phyloP scores from a whole-genome alignment of 441 rosid species.

The Isatis lusitanica region DNA sequence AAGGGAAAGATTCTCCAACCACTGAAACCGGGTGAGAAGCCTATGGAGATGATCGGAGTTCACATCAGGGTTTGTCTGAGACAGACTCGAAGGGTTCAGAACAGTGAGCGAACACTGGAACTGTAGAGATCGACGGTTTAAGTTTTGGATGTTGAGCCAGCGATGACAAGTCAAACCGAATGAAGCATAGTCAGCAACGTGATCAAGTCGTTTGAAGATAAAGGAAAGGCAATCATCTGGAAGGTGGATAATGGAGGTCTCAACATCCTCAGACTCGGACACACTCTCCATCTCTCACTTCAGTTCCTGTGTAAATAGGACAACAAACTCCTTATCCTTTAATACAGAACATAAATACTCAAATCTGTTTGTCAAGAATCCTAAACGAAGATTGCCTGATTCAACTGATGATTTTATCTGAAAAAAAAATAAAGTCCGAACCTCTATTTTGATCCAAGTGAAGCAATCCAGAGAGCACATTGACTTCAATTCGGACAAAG shows the following conservation, averaged over 20 bases:
- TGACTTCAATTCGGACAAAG: background rate
- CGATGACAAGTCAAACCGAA: conserved; percentile 73
- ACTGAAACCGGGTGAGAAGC: conserved; percentile 70
- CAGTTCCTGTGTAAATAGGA: background rate
- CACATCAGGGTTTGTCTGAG: conserved; percentile 40
- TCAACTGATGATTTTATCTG: background rate
- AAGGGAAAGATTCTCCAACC: conserved; percentile 57
- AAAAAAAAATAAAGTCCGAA: background rate
- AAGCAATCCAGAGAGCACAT: background rate
- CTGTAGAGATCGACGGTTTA: conserved; percentile 52
- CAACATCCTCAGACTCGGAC: conserved; percentile 31
- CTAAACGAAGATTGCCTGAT: background rate
- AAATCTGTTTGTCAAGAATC: conserved; percentile 6
- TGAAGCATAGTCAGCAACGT: conserved; percentile 53
- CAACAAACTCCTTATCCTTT: conserved; percentile 3
- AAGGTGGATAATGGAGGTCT: conserved; percentile 47
- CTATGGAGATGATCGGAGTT: conserved; percentile 51
- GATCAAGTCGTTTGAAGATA: conserved; percentile 51
- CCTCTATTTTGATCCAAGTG: background rate
- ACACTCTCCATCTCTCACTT: conserved; percentile 43
- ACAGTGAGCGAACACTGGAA: conserved; percentile 55
- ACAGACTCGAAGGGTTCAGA: conserved; percentile 30
- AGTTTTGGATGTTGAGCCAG: conserved; percentile 69
- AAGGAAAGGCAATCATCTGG: conserved; percentile 69
- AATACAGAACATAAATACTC: background rate